Evolutionary conservation across 441 rosid species (phyloP).

Genomic region (Theobroma grandiflorum): DNA sequence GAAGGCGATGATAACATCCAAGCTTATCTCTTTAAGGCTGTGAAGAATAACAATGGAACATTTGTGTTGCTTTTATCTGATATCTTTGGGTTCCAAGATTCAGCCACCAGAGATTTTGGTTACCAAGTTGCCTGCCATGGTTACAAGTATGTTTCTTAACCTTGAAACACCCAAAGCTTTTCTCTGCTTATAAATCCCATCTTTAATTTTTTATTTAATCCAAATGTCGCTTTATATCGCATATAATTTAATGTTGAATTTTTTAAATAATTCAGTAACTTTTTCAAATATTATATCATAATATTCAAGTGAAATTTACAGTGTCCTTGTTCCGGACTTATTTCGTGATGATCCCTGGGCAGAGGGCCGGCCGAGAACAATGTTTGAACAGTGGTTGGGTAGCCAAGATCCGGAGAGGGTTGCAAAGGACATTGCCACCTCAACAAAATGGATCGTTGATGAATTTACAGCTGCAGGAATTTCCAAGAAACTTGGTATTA

Average conservation of each 20-base stretch:
- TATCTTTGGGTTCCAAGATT: no score
- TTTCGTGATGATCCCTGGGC: slow-evolving; percentile 87
- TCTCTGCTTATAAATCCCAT: not conserved
- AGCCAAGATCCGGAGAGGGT: slow-evolving; percentile 59
- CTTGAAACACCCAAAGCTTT: slow-evolving; percentile 7
- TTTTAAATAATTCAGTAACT: no score
- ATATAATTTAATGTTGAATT: no score
- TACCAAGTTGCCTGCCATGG: slow-evolving; percentile 91
- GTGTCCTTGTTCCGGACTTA: slow-evolving; percentile 89
- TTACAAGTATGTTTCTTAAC: slow-evolving; percentile 62
- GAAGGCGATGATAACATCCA: no score
- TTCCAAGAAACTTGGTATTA: slow-evolving; percentile 77
- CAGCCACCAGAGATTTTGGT: slow-evolving; percentile 88
- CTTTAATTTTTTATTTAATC: no score
- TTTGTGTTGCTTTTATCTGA: no score
- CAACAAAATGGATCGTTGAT: slow-evolving; percentile 78
- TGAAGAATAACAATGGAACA: no score
- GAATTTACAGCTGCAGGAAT: slow-evolving; percentile 81
- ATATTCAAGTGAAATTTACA: slow-evolving; percentile 40
- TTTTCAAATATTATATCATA: no score
- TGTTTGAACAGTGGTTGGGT: slow-evolving; percentile 61
- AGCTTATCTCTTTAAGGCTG: no score
- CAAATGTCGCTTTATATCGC: no score
- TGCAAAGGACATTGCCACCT: slow-evolving; percentile 51
- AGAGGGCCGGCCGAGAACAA: slow-evolving; percentile 46